These are phyloP conservation scores for Penium margaritaceum DNA, from an alignment of 139 green algal species.

Conservation along the genomic window DNA sequence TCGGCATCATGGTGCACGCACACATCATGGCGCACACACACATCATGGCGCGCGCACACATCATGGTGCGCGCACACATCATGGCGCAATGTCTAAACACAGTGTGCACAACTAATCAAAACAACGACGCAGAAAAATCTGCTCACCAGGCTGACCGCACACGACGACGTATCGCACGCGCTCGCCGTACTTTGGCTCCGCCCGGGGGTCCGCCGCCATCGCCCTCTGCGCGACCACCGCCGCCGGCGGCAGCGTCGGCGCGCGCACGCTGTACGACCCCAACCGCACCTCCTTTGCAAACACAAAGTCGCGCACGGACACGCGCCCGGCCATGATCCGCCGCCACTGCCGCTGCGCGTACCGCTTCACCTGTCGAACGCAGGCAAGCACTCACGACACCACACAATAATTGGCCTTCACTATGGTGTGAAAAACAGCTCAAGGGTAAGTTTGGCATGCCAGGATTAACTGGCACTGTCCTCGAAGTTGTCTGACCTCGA, in stretches of 20 bases:
- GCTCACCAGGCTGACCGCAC: conserved; percentile 65
- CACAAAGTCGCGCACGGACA: conserved; percentile 65
- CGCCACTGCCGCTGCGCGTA: conserved; percentile 76
- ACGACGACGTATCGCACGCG: conserved; percentile 86
- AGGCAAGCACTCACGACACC: conserved; percentile 65
- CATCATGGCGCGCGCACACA: conserved; percentile 66
- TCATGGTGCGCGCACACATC: no score
- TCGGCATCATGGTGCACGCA: conserved; percentile 84
- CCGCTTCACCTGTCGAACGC: no score
- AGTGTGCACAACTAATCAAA: no score
- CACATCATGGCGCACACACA: conserved; percentile 92
- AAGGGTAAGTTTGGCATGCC: conserved; percentile 70
- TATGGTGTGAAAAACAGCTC: conserved; percentile 72
- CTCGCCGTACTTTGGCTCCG: conserved; percentile 79
- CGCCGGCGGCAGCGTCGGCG: conserved; percentile 63
- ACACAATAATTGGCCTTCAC: conserved; percentile 88
- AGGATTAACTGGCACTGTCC: no score
- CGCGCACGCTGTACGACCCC: conserved; percentile 42
- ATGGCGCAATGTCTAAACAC: no score
- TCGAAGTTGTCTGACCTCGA: no score
- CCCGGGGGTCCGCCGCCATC: conserved; percentile 70
- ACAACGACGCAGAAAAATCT: conserved; percentile 39
- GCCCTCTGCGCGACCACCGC: conserved; percentile 79
- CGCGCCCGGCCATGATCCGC: conserved; percentile 75
- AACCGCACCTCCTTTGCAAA: conserved; percentile 52